These are phyloP conservation scores for Trichaptum fuscoviolaceum DNA, from an alignment of 768 basidiomycete genomes.

Conservation along the genomic window DNA sequence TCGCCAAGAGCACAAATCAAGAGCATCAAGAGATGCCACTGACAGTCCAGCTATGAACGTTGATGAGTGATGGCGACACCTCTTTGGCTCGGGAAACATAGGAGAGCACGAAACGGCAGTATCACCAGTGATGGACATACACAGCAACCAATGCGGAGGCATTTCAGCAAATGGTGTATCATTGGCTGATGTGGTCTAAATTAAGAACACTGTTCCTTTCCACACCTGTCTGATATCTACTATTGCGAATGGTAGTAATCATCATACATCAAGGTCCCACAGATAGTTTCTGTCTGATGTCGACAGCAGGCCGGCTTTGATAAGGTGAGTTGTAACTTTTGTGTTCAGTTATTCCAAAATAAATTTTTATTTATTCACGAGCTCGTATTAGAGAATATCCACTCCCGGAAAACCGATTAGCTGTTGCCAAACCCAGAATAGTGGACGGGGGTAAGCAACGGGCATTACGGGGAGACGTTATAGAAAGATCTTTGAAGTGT, in stretches of 20 bases:
- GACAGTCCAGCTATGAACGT: neutral
- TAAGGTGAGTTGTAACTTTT: neutral
- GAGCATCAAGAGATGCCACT: neutral
- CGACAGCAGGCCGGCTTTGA: neutral
- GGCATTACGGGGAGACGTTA: neutral
- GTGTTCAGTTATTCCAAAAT: neutral
- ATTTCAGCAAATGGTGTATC: neutral
- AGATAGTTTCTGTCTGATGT: neutral
- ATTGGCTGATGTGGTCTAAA: neutral
- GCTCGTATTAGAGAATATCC: neutral
- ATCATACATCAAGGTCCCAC: neutral
- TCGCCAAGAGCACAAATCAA: neutral
- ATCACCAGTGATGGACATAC: neutral
- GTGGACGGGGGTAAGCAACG: neutral
- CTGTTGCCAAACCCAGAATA: neutral
- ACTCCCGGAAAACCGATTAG: neutral
- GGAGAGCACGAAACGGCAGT: neutral
- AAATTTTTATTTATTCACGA: neutral
- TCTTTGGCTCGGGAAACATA: neutral
- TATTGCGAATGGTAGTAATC: neutral
- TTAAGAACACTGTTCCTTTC: neutral
- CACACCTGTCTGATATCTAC: neutral
- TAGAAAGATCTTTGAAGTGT: neutral
- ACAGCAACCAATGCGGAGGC: conserved; percentile 1
- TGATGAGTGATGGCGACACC: neutral